Percentiles rank a stretch among this genome's conserved stretches.
phyloP scores from a whole-genome alignment of 2,329 filamentous ascomycete genomes.

The Fusarium sp. region DNA sequence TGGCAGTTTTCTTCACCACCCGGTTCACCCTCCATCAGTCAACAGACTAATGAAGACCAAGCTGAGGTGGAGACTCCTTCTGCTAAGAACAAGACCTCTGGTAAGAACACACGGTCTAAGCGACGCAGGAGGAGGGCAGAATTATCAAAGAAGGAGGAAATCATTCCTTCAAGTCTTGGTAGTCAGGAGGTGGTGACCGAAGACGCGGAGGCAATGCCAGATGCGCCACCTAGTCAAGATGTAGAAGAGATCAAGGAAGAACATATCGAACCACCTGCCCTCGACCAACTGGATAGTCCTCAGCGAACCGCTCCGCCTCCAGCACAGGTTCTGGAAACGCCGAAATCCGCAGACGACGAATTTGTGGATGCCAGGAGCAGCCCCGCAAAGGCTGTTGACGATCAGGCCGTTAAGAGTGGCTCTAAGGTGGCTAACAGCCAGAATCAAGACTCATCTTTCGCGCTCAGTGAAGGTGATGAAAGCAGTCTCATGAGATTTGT shows the following conservation, averaged over 20 bases:
- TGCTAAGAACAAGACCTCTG: neutral
- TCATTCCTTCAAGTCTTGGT: slow-evolving; percentile 45
- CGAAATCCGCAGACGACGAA: slow-evolving; percentile 56
- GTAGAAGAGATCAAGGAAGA: slow-evolving; percentile 7
- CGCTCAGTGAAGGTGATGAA: slow-evolving; percentile 57
- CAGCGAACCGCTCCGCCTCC: slow-evolving; percentile 30
- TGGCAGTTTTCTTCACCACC: slow-evolving; percentile 69
- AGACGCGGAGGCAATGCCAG: neutral
- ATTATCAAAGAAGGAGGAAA: slow-evolving; percentile 27
- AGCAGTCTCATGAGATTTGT: slow-evolving; percentile 58
- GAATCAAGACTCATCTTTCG: slow-evolving; percentile 49
- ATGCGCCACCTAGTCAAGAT: neutral
- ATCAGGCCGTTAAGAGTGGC: neutral
- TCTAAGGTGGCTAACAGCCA: slow-evolving; percentile 9
- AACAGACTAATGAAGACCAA: slow-evolving; percentile 33
- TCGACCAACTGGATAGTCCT: slow-evolving; percentile 17
- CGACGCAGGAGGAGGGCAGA: slow-evolving; percentile 27
- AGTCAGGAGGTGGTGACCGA: slow-evolving; percentile 28
- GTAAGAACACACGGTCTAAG: slow-evolving; percentile 20
- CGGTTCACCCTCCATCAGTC: slow-evolving; percentile 56
- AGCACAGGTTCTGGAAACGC: slow-evolving; percentile 46
- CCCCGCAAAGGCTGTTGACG: slow-evolving; percentile 43
- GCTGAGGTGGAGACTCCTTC: slow-evolving; percentile 12
- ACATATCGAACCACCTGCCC: neutral
- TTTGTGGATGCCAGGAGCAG: slow-evolving; percentile 61